Base-by-base conservation (phyloP, 2,329 filamentous ascomycete species). In the Claviceps sorghi region DNA sequence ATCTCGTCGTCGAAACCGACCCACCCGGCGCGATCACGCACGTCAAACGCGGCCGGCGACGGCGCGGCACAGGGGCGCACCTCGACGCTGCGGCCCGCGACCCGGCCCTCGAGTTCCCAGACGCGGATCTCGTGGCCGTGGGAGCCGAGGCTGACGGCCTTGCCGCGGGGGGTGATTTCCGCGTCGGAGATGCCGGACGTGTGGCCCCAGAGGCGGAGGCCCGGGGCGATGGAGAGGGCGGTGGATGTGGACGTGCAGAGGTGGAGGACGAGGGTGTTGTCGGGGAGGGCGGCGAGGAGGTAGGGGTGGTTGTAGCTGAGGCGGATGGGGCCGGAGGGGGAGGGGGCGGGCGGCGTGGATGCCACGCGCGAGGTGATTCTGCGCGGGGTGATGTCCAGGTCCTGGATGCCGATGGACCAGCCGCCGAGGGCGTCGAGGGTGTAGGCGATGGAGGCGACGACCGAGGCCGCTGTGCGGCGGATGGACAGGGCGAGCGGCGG, bases 391-490 rank as follows among this genome's bases (percentile, higher is more conserved):
- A 95, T 75, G 53, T 84, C 82, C 44, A 96, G 72, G 65, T 96
- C 91, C 65, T 97, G 91, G n/a, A 97, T 79, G 2, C 89, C 90
- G 17, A 95, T 78, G 8, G 86, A 89, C 87, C 90, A 96, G 30
- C 89, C 89, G 44, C 81, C 82, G 3, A 83, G 74, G 2, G 86
- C 85, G 17, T 84, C 82, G 57, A 94, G 81, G 0, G 87, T 86
- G 64, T 95, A 96, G 1, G 88, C 90, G 54, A 96, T 86, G 0
- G 87, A 89, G 2, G 88, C 85, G n/a, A 88, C 78, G 19, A 88
- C 78, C 11, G 78, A 78, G 3, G 72, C 70, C 0, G 78, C 64
- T 15, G 80, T 80, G 29, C 74, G 77, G n/a, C 89, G 80, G 40
- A 97, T 78, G 0, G 88, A 91, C n/a, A 95, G 69, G 0, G 88